These are phyloP conservation scores for Ogataea pilisensis DNA, from an alignment of 805 yeast genomes.

Conservation along the genomic window DNA sequence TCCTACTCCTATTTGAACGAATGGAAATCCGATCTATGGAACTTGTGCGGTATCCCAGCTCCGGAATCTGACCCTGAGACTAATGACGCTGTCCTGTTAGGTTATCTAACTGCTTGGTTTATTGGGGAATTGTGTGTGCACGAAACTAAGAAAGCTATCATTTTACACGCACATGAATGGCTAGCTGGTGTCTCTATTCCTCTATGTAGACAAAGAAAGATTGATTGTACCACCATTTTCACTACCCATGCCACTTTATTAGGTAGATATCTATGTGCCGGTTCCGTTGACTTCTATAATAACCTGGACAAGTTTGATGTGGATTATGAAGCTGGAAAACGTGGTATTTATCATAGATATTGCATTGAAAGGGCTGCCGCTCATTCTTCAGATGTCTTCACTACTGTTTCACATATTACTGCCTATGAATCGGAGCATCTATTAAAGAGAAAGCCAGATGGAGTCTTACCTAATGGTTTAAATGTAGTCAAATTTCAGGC, in stretches of 20 bases:
- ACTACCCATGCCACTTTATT: slow-evolving; percentile 96
- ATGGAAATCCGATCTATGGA: slow-evolving; percentile 95
- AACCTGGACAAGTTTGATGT: slow-evolving; percentile 85
- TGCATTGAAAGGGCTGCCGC: slow-evolving; percentile 97
- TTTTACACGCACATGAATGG: slow-evolving; percentile 98
- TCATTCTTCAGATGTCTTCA: slow-evolving; percentile 93
- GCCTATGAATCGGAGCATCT: slow-evolving; percentile 92
- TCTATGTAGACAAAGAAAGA: slow-evolving; percentile 81
- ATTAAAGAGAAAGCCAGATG: slow-evolving; percentile 94
- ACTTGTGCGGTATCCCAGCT: slow-evolving; percentile 84
- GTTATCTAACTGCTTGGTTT: slow-evolving; percentile 95
- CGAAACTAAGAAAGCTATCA: slow-evolving; percentile 83
- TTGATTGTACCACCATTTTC: slow-evolving; percentile 92
- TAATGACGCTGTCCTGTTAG: slow-evolving; percentile 87
- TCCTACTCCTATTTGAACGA: slow-evolving; percentile 71
- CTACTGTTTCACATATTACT: slow-evolving; percentile 97
- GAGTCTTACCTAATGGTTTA: slow-evolving; percentile 94
- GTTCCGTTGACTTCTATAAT: slow-evolving; percentile 93
- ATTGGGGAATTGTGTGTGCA: slow-evolving; percentile 86
- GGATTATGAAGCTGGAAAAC: slow-evolving; percentile 95
- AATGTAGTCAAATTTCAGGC: slow-evolving; percentile 96
- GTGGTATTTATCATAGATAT: slow-evolving; percentile 96
- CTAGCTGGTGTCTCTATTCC: slow-evolving; percentile 96
- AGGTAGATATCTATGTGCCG: slow-evolving; percentile 95
- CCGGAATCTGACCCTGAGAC: slow-evolving; percentile 87